Base-by-base conservation (phyloP, 1,284 basidiomycete genomes). In the Cryptococcus hybrid region DNA sequence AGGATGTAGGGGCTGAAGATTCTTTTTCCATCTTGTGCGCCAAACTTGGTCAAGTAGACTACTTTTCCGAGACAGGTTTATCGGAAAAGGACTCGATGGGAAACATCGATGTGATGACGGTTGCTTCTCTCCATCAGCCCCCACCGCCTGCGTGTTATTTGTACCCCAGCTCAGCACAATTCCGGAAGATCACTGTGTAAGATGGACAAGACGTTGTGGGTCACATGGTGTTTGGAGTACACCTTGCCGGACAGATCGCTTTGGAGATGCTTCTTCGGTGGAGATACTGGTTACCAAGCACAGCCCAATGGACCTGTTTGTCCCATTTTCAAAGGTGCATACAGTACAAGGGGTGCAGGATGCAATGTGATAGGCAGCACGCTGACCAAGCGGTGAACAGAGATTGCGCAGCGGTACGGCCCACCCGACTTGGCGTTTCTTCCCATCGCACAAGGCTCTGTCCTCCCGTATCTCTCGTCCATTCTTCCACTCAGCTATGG, bases 211-310 rank as follows among this genome's bases (percentile, higher is more conserved):
- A 60, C 59, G 37, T 48, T 58, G 5, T 59, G 57, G 59, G 49
- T 49, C 5, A 58, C 51, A 5, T 66, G 62, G 60, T 43, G 45
- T 4, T 13, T 64, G 4, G 51, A 55, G n/a, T 53, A 40, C 11
- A 18, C 24, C 5, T 40, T 55, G 38, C 52, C 51, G 9, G 30
- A 35, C 13, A 35, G 48, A 5, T 3, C 45, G 36, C 5, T 15
- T 7, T 60, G 39, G 40, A 46, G 47, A 38, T 52, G 55, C 9
- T 60, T 51, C 52, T 58, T 58, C 39, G 56, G 57, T 5, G 55
- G 55, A 24, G 68, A 68, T 54, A 68, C 66, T 15, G 68, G 68
- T 0, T 66, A 60, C 40, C 55, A 59, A 36, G 65, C 64, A 37
- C 35, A 18, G 12, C n/a, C 39, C 13, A 37, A 18, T 36, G 55